These are phyloP conservation scores for Grigorovia yakushimaensis DNA, from an alignment of 805 yeast genomes.

Conservation along the genomic window DNA sequence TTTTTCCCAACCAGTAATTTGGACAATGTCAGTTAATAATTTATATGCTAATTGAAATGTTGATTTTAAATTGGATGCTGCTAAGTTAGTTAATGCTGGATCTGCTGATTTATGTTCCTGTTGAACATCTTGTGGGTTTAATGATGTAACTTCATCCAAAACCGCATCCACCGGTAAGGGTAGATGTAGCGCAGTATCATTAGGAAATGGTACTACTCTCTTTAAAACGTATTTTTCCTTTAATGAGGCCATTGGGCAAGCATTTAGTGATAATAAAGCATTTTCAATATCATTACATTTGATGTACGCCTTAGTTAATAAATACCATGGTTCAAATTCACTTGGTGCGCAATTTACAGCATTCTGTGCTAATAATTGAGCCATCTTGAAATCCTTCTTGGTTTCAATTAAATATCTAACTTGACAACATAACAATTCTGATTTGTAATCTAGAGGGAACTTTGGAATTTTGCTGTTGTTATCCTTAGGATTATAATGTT, in stretches of 20 bases:
- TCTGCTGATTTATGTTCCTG: slow-evolving; percentile 59
- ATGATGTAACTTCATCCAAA: slow-evolving; percentile 54
- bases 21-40: slow-evolving; percentile 54
- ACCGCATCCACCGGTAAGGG: slow-evolving; percentile 72
- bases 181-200: slow-evolving; percentile 41
- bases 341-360: slow-evolving; percentile 63
- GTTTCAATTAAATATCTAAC: slow-evolving; percentile 20
- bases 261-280: slow-evolving; percentile 61
- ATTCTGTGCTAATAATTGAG: slow-evolving; percentile 19
- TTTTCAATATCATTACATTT: slow-evolving; percentile 57
- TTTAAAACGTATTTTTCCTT: slow-evolving; percentile 56
- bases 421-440: slow-evolving; percentile 25
- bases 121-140: slow-evolving; percentile 56
- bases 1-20: slow-evolving; percentile 65
- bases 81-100: slow-evolving; percentile 49
- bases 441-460: slow-evolving; percentile 19
- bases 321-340: slow-evolving; percentile 65
- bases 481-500: slow-evolving; percentile 6
- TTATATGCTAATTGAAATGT: slow-evolving; percentile 50
- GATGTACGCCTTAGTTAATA: slow-evolving; percentile 54
- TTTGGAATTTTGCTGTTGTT: background rate
- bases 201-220: slow-evolving; percentile 42
- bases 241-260: slow-evolving; percentile 69
- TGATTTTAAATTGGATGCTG: slow-evolving; percentile 57
- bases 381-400: slow-evolving; percentile 21